These are phyloP conservation scores for Lactarius evosmus DNA, from an alignment of 768 basidiomycete species.

Conservation along the genomic window DNA sequence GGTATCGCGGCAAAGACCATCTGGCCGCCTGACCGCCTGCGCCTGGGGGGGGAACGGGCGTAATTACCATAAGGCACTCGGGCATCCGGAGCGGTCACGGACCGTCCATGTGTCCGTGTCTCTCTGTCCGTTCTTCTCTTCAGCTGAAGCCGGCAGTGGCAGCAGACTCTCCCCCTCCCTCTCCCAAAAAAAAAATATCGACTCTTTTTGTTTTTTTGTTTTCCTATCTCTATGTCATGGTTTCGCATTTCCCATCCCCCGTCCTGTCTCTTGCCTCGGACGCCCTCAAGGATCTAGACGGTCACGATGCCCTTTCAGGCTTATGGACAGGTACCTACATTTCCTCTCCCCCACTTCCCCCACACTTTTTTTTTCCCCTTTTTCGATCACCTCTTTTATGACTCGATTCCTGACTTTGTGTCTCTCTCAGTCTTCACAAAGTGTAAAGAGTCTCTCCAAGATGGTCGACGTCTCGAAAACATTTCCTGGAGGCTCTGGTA, in stretches of 20 bases:
- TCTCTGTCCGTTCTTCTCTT: no score
- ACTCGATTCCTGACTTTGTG: neutral
- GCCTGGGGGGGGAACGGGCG: no score
- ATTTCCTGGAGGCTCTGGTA: slow-evolving; percentile 87
- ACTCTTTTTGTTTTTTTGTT: neutral
- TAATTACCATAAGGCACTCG: no score
- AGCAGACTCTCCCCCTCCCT: neutral
- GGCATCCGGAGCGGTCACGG: neutral
- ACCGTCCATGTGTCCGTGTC: neutral
- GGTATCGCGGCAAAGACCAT: no score
- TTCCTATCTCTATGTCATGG: slow-evolving; percentile 39
- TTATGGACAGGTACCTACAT: slow-evolving; percentile 67
- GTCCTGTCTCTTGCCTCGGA: slow-evolving; percentile 65
- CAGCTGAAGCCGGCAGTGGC: no score
- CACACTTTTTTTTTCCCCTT: slow-evolving; percentile 16
- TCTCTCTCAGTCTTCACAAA: slow-evolving; percentile 68
- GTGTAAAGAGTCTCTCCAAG: slow-evolving; percentile 73
- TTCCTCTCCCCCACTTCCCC: neutral
- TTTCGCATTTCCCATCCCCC: slow-evolving; percentile 54
- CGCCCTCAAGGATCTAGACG: slow-evolving; percentile 64
- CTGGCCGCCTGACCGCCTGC: no score
- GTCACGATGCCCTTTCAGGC: slow-evolving; percentile 58
- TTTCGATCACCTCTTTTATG: neutral
- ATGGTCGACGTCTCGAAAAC: slow-evolving; percentile 82
- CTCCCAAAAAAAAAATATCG: neutral